Conservation (phyloP, 441 rosid genomes). For the Omphalea diandra region DNA sequence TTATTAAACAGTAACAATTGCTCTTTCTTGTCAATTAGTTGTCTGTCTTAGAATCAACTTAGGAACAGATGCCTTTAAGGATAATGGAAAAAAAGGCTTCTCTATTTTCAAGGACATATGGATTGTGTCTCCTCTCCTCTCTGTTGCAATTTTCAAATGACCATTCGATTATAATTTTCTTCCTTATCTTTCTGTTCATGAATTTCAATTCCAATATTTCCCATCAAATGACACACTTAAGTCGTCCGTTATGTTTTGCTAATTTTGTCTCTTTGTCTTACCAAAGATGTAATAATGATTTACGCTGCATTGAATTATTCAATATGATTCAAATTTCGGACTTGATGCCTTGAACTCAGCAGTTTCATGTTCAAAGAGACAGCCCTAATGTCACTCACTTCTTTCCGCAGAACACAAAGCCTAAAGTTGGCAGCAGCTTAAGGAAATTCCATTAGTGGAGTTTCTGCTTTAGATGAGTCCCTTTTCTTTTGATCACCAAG, state of each 20-base stretch:
- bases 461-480: background rate
- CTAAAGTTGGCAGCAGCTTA: conserved; percentile 9
- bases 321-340: background rate
- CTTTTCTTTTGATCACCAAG: background rate
- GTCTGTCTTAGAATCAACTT: conserved; percentile 28
- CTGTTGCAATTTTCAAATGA: conserved; percentile 34
- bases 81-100: conserved; percentile 10
- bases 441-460: background rate
- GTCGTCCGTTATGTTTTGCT: conserved; percentile 18
- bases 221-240: conserved; percentile 24
- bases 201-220: conserved; percentile 28
- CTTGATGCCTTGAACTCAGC: background rate
- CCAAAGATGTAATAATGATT: conserved; percentile 24
- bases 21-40: conserved; percentile 35
- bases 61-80: conserved; percentile 17
- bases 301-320: conserved; percentile 5
- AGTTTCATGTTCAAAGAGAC: background rate
- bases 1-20: conserved; percentile 7
- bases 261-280: conserved; percentile 25
- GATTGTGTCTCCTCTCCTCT: conserved; percentile 32
- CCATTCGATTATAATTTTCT: conserved; percentile 29
- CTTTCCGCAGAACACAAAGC: background rate
- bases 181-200: conserved; percentile 27
- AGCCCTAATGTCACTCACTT: background rate
- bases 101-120: conserved; percentile 30